These are phyloP conservation scores for Zymoseptoria passerinii DNA, from an alignment of 2,329 filamentous ascomycete species.

Conservation along the genomic window DNA sequence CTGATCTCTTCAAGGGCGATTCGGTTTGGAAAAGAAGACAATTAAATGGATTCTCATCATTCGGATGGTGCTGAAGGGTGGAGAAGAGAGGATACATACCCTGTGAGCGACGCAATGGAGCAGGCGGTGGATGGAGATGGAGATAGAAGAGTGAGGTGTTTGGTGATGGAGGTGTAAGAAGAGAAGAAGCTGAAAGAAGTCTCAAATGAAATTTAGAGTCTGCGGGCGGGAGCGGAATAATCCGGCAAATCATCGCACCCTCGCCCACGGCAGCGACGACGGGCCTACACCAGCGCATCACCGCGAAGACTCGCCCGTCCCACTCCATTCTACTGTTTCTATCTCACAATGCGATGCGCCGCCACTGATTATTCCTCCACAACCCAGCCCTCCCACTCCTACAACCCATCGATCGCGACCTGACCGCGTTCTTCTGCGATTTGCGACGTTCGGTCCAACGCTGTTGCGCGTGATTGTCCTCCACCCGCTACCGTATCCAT, in stretches of 20 bases:
- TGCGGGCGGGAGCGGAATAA: background rate
- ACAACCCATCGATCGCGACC: background rate
- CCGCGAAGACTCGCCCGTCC: background rate
- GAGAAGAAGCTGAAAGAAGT: background rate
- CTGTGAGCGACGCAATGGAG: background rate
- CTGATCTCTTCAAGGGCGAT: conserved; percentile 76
- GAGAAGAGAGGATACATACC: background rate
- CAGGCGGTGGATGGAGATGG: background rate
- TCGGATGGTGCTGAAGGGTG: conserved; percentile 20
- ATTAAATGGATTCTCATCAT: conserved; percentile 65
- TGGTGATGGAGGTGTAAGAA: background rate
- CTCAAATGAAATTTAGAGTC: background rate
- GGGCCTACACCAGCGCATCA: background rate
- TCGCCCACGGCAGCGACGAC: background rate
- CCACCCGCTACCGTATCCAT: background rate
- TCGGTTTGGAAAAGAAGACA: conserved; percentile 84
- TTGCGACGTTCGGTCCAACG: background rate
- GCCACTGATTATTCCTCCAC: background rate
- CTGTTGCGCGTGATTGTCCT: conserved; percentile 1
- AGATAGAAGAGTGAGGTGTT: background rate
- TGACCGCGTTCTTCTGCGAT: background rate
- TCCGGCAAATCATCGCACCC: background rate
- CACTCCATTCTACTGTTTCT: background rate
- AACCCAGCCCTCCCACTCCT: background rate
- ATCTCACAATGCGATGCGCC: background rate